Percentiles rank a stretch among this genome's conserved stretches.
Conservation (phyloP, 306 rosid species). For the Casuarina cunninghamiana region DNA sequence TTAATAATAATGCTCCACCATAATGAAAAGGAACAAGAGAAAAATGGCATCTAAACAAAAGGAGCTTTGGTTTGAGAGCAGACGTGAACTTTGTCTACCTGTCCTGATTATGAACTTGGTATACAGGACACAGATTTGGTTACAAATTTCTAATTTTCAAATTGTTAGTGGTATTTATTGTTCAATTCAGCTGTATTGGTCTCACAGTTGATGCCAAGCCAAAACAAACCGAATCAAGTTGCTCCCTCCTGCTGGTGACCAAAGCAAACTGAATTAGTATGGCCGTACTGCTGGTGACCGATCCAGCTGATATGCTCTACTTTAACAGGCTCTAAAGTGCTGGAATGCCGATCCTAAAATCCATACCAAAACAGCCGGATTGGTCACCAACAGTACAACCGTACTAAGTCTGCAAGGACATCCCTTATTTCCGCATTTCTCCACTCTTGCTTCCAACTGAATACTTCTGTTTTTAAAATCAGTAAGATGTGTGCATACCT, state of each 20-base stretch:
- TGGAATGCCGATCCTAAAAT: background rate
- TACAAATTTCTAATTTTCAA: background rate
- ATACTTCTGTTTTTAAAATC: background rate
- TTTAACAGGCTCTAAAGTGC: background rate
- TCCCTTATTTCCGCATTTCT: background rate
- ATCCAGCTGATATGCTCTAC: background rate
- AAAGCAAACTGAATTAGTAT: no score
- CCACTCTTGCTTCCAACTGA: background rate
- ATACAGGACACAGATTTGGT: background rate
- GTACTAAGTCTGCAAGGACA: background rate
- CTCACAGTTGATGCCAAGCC: background rate
- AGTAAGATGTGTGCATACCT: background rate
- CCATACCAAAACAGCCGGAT: background rate
- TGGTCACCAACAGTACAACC: background rate
- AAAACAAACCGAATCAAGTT: background rate
- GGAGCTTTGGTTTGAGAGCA: background rate
- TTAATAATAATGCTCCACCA: background rate
- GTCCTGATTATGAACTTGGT: background rate
- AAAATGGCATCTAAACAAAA: background rate
- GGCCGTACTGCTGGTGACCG: background rate
- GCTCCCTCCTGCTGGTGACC: no score
- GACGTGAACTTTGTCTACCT: background rate
- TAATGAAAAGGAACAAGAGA: no score
- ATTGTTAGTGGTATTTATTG: background rate
- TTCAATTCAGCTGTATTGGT: background rate